Percentiles rank a stretch among this genome's conserved stretches.
Evolutionary conservation across 164 flowering plant genomes (phyloP).

Genomic region (Chimonanthus salicifolius): DNA sequence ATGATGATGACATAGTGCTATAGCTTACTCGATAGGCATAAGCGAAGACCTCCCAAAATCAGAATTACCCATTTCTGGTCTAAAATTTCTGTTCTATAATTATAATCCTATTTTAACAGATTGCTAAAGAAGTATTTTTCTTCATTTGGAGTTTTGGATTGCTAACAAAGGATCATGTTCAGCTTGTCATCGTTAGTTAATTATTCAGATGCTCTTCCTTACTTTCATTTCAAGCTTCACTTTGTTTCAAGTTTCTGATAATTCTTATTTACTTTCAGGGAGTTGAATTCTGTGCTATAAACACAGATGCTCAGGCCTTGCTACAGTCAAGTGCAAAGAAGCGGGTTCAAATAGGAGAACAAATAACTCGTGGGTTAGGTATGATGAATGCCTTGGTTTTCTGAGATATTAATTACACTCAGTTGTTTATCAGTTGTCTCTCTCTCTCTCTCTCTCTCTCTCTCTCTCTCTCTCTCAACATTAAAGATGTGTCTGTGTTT

Average conservation of each 20-base stretch:
- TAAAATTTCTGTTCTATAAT: too few species aligned
- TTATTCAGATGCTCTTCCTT: not conserved
- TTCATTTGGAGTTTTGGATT: not conserved
- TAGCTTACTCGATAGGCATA: too few species aligned
- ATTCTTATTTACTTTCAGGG: conserved; percentile 14
- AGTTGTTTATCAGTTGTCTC: not conserved
- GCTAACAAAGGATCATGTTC: not conserved
- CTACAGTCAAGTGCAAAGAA: conserved; percentile 20
- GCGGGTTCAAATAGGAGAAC: conserved; percentile 24
- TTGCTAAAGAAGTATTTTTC: not conserved
- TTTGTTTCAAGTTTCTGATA: conserved; percentile 1
- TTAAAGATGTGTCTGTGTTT: not conserved
- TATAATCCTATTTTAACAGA: too few species aligned
- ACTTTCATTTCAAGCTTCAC: not conserved
- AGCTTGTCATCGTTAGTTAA: not conserved
- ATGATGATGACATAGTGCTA: too few species aligned
- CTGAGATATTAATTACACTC: not conserved
- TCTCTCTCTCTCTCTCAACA: not conserved
- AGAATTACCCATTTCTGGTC: too few species aligned
- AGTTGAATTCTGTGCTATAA: conserved; percentile 24
- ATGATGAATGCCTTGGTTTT: conserved; percentile 4
- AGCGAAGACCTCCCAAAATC: too few species aligned
- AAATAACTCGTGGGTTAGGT: conserved; percentile 27
- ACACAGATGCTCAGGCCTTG: conserved; percentile 28
- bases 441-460: not conserved